Evolutionary conservation across 768 basidiomycete species (phyloP), one percentile per base, ranked within the genome.

Genomic region (Dacryopinax primogenitus): DNA sequence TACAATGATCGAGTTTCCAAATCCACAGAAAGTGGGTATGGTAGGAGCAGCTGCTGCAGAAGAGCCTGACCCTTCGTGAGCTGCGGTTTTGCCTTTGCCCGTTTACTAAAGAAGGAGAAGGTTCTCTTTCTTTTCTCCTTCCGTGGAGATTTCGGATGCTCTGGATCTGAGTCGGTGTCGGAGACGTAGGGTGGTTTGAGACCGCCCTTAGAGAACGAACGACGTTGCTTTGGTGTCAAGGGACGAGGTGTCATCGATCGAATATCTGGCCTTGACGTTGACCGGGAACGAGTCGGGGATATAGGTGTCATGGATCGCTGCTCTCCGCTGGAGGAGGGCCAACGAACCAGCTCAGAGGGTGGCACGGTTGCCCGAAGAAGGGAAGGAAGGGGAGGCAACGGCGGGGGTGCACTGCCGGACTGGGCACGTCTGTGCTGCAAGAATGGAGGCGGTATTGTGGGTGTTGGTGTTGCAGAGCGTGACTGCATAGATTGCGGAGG

Each of bases 1-100:
- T 58, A 58, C 51, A 58, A 58, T 3, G 51, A 58, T 58, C 51
- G 51, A 13, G 51, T 58, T 58, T 58, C 51, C 13, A 58, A 18
- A 58, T 58, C 51, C 4, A 58, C 30, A 3, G 51, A 58, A 4
- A 58, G 26, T 15, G 51, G 51, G 21, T 58, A 58, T 23, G 51
- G 26, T 6, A 58, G 51, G 32, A 58, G 51, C 4, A 58, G 51
- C 30, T 58, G 51, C 21, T 58, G 51, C 13, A 58, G 51, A 9
- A 58, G 30, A 30, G 26, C 13, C 21, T 58, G 51, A 7, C 51
- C 51, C 18, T 58, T 58, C 51, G 51, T 58, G 11, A 30, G 51
- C 26, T 58, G 51, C 4, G 51, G 12, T 28, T 58, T 58, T 3
- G 51, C 51, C 51, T 58, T 58, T 18, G 51, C 51, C 21, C 51